Conservation (phyloP, 208 protist species). For the Acanthamoeba lenticulata region DNA sequence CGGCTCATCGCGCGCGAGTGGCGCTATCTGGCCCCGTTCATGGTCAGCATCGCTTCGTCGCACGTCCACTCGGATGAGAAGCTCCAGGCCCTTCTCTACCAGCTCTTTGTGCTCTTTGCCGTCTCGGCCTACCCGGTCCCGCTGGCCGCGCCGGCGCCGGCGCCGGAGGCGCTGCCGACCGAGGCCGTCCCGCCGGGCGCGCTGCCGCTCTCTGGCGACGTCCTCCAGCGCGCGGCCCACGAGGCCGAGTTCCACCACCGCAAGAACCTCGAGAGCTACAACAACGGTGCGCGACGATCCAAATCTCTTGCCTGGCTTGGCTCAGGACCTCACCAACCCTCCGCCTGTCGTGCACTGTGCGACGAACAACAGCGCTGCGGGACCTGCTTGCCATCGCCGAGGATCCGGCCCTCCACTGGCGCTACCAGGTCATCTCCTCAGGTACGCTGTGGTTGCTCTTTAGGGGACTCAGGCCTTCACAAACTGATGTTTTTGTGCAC, state of each 20-base stretch:
- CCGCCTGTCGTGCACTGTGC: background rate
- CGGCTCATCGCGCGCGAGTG: slow-evolving; percentile 29
- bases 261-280: slow-evolving; percentile 58
- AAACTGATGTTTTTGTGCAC: too few species aligned
- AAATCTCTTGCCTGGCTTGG: background rate
- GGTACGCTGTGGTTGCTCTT: background rate
- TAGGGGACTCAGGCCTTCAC: too few species aligned
- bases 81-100: slow-evolving; percentile 4
- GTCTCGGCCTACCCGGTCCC: background rate
- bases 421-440: slow-evolving; percentile 29
- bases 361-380: background rate
- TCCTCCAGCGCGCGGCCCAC: background rate
- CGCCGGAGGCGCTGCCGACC: background rate
- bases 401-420: slow-evolving; percentile 33
- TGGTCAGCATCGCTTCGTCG: background rate
- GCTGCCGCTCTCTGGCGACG: background rate
- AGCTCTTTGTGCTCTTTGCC: slow-evolving; percentile 22
- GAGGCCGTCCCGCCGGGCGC: background rate
- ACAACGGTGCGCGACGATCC: background rate
- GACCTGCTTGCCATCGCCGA: slow-evolving; percentile 1
- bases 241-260: background rate
- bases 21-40: slow-evolving; percentile 48
- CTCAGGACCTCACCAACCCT: background rate
- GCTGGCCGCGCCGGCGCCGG: background rate
- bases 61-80: slow-evolving; percentile 29